These are phyloP conservation scores for Leptographium procerum DNA, from an alignment of 2,329 filamentous ascomycete genomes.

Conservation along the genomic window DNA sequence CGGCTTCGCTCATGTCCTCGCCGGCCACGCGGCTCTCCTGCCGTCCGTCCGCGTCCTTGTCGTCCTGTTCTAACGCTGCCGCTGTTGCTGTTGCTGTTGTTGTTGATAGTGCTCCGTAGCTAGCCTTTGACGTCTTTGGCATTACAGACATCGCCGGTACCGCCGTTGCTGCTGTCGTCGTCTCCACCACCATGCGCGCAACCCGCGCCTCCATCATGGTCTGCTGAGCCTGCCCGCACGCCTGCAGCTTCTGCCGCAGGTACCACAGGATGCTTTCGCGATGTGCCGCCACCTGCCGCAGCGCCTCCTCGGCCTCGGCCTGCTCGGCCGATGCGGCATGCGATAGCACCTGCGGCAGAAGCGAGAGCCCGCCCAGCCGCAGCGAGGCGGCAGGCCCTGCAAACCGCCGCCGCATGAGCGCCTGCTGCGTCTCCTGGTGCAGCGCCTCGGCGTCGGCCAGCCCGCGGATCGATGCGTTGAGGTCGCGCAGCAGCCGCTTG, in stretches of 20 bases:
- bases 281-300: conserved; percentile 55
- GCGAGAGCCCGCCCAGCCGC: not conserved
- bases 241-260: conserved; percentile 62
- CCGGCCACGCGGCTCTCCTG: not conserved
- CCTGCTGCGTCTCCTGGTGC: conserved; percentile 62
- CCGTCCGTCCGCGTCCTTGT: conserved; percentile 11
- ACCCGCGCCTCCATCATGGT: conserved; percentile 89
- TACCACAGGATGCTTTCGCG: conserved; percentile 79
- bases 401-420: conserved; percentile 60
- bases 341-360: not conserved
- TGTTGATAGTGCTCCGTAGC: not conserved
- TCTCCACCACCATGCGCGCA: conserved; percentile 81
- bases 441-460: conserved; percentile 75
- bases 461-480: conserved; percentile 69
- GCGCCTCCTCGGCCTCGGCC: conserved; percentile 56
- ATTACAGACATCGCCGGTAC: not conserved
- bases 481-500: conserved; percentile 72
- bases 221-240: conserved; percentile 67
- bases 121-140: not conserved
- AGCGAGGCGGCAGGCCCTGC: conserved; percentile 24
- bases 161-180: not conserved
- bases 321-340: conserved; percentile 50
- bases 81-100: conserved; percentile 5
- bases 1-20: conserved; percentile 22
- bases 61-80: not conserved